Evolutionary conservation across 495 filamentous ascomycete genomes (phyloP).

Genomic region (Aspergillus olivimuriae): DNA sequence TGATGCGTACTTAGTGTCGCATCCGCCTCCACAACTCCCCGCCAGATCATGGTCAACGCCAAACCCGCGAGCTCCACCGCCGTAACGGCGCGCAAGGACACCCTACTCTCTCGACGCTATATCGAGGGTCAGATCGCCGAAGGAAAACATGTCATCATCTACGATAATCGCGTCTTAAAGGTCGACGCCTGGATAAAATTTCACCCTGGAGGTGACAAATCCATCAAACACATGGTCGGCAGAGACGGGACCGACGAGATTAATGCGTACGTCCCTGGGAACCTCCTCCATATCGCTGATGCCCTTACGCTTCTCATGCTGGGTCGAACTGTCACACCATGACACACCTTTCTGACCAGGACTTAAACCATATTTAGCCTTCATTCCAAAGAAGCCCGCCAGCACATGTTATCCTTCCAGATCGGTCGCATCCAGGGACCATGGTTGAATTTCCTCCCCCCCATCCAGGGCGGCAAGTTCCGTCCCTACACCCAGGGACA

Average conservation of each 20-base stretch:
- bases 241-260: slow-evolving; percentile 96
- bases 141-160: slow-evolving; percentile 74
- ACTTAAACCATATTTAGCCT: too few species aligned
- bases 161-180: slow-evolving; percentile 75
- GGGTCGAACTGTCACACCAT: too few species aligned
- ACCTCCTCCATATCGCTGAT: too few species aligned
- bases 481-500: slow-evolving; percentile 47
- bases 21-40: not conserved
- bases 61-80: slow-evolving; percentile 1
- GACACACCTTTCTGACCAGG: too few species aligned
- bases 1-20: slow-evolving; percentile 3
- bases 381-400: slow-evolving; percentile 71
- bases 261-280: slow-evolving; percentile 61
- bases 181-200: slow-evolving; percentile 81
- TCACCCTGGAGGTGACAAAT: slow-evolving; percentile 88
- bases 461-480: slow-evolving; percentile 88
- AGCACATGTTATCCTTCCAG: slow-evolving; percentile 73
- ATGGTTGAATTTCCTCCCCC: slow-evolving; percentile 87
- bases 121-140: slow-evolving; percentile 85
- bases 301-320: too few species aligned
- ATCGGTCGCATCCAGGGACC: slow-evolving; percentile 76
- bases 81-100: slow-evolving; percentile 35
- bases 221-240: slow-evolving; percentile 93
- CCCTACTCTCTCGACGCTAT: slow-evolving; percentile 60
- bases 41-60: slow-evolving; percentile 2